phyloP scores from a whole-genome alignment of 2,329 filamentous ascomycete species.

The Cytospora chrysosperma region DNA sequence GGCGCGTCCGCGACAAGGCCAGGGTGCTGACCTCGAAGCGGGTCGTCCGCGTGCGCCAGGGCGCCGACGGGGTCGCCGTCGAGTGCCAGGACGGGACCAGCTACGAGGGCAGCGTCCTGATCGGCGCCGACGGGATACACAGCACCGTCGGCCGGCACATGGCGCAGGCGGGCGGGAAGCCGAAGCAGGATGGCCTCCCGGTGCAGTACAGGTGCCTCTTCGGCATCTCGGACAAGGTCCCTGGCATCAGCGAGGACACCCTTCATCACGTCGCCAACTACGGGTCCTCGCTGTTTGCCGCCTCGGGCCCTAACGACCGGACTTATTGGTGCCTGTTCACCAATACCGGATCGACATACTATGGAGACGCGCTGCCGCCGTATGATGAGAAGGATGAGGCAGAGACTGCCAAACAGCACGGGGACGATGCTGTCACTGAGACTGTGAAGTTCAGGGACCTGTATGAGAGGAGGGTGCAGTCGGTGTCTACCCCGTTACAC shows the following conservation, averaged over 20 bases:
- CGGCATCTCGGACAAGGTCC: slow-evolving; percentile 26
- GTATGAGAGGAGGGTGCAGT: slow-evolving; percentile 21
- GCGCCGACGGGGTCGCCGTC: not conserved
- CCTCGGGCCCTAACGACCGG: slow-evolving; percentile 21
- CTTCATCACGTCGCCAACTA: slow-evolving; percentile 9
- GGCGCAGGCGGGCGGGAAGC: slow-evolving; percentile 7
- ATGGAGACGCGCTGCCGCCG: slow-evolving; percentile 22
- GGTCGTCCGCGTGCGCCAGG: slow-evolving; percentile 31
- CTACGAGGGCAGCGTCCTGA: slow-evolving; percentile 24
- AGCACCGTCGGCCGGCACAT: slow-evolving; percentile 27
- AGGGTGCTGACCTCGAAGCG: slow-evolving; percentile 33
- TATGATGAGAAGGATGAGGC: slow-evolving; percentile 25
- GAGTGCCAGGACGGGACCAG: slow-evolving; percentile 21
- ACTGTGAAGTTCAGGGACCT: slow-evolving; percentile 24
- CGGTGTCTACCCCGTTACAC: slow-evolving; percentile 35
- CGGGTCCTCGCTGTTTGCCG: slow-evolving; percentile 15
- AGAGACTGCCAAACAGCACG: slow-evolving; percentile 6
- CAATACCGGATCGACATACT: slow-evolving; percentile 12
- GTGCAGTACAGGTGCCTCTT: slow-evolving; percentile 25
- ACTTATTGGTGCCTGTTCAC: slow-evolving; percentile 28
- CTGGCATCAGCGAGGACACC: slow-evolving; percentile 6
- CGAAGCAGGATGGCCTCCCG: not conserved
- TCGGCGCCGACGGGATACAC: slow-evolving; percentile 25
- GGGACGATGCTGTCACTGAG: slow-evolving; percentile 17
- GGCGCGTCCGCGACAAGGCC: slow-evolving; percentile 35